Conservation (phyloP, 2,329 filamentous ascomycete genomes). For the Exserohilum turcica region DNA sequence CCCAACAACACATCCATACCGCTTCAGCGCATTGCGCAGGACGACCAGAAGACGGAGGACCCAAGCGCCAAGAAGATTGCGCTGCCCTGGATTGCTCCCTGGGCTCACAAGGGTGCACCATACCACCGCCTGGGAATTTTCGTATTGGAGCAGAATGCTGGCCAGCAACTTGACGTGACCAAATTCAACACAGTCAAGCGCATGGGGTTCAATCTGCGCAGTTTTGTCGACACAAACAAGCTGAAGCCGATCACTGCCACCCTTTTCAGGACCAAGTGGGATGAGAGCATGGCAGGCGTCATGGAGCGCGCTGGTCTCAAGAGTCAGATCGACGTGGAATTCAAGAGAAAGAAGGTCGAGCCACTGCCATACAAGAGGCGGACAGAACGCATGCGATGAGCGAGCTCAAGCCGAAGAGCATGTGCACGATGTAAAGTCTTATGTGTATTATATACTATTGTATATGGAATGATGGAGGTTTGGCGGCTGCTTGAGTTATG, state of each 20-base stretch:
- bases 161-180: conserved; percentile 37
- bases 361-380: conserved; percentile 68
- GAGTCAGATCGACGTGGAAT: conserved; percentile 76
- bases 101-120: conserved; percentile 84
- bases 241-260: conserved; percentile 79
- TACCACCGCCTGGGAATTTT: conserved; percentile 90
- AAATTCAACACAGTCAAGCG: conserved; percentile 79
- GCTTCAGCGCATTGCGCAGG: conserved; percentile 38
- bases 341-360: conserved; percentile 78
- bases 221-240: conserved; percentile 71
- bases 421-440: conserved; percentile 12
- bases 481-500: not conserved
- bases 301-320: conserved; percentile 79
- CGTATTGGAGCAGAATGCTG: conserved; percentile 77
- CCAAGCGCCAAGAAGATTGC: conserved; percentile 64
- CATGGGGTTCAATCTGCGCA: conserved; percentile 75
- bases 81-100: conserved; percentile 81
- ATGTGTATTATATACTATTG: conserved; percentile 10
- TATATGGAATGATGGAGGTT: not conserved
- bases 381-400: conserved; percentile 53
- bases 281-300: conserved; percentile 82
- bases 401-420: conserved; percentile 4
- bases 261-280: conserved; percentile 88
- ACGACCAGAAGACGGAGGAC: conserved; percentile 52
- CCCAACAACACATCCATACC: conserved; percentile 53